Evolutionary conservation across 2,329 filamentous ascomycete species (phyloP).

Genomic region (Ophiocordyceps unilateralis): DNA sequence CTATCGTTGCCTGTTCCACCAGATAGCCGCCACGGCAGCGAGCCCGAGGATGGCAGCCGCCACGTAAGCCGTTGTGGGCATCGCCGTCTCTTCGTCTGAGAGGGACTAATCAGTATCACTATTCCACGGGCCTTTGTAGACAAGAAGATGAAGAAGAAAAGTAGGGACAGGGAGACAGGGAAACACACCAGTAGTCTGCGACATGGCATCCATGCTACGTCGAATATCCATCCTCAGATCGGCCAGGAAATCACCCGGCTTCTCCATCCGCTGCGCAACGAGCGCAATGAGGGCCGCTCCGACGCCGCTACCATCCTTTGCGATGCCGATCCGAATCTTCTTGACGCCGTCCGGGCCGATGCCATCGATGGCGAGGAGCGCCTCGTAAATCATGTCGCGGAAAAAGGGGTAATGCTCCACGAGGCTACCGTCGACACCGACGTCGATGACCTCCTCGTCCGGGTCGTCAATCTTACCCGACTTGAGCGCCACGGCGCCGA

Average conservation of each 20-base stretch:
- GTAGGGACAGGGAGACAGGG: no score
- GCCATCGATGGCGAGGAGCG: conserved; percentile 55
- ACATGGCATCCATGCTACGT: conserved; percentile 15
- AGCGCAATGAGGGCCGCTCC: conserved; percentile 89
- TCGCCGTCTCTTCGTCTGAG: conserved; percentile 17
- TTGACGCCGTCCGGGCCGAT: conserved; percentile 67
- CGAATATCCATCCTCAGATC: conserved; percentile 23
- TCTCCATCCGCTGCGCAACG: conserved; percentile 56
- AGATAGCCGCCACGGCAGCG: conserved; percentile 19
- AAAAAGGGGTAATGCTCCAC: conserved; percentile 95
- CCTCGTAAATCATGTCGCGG: conserved; percentile 72
- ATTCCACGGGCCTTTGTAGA: no score
- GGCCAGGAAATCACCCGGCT: conserved; percentile 25
- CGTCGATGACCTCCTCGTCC: conserved; percentile 59
- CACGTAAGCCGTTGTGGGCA: conserved; percentile 11
- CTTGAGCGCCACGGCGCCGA: conserved; percentile 69
- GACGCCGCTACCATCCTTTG: conserved; percentile 74
- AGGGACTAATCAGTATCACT: conserved; percentile 7
- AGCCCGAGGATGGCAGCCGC: conserved; percentile 16
- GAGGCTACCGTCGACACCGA: conserved; percentile 86
- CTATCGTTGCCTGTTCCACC: conserved; percentile 16
- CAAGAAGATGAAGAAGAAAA: rapidly evolving
- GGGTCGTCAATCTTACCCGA: conserved; percentile 51
- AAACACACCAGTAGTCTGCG: conserved; percentile 12
- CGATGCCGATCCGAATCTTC: conserved; percentile 83